These are phyloP conservation scores for Gliomastix tumulicola DNA, from an alignment of 2,329 filamentous ascomycete species.

Conservation along the genomic window DNA sequence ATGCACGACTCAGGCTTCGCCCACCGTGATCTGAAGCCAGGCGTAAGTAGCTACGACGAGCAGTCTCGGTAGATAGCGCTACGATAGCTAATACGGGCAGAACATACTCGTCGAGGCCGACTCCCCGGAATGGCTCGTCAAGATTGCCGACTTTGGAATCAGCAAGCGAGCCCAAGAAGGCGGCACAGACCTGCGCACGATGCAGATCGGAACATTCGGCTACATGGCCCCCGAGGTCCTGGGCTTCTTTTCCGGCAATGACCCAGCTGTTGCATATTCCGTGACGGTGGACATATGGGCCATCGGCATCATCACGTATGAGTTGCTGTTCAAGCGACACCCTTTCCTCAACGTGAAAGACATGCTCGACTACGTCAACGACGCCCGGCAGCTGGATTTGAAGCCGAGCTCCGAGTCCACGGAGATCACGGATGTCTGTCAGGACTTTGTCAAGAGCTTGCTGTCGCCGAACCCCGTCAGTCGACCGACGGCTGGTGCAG, in stretches of 20 bases:
- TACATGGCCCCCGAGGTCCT: not conserved
- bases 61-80: not conserved
- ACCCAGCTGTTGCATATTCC: not conserved
- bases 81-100: too few species aligned
- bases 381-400: too few species aligned
- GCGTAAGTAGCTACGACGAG: not conserved
- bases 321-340: too few species aligned
- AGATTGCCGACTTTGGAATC: constrained; percentile 5
- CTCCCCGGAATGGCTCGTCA: constrained; percentile 4
- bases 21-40: constrained; percentile 6
- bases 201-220: not conserved
- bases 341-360: too few species aligned
- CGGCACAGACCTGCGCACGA: not conserved
- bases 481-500: not conserved
- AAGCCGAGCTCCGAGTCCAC: too few species aligned
- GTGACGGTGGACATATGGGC: constrained; percentile 10
- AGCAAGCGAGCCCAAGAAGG: constrained; percentile 1
- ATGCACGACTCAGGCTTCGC: constrained; percentile 7
- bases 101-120: constrained; percentile 1
- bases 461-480: not conserved
- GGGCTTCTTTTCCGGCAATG: not conserved
- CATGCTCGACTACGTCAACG: too few species aligned
- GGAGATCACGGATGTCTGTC: too few species aligned
- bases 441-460: not conserved
- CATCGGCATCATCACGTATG: not conserved